Base-by-base conservation (phyloP, 176 grass and related monocot species). In the Hyparrhenia diplandra region DNA sequence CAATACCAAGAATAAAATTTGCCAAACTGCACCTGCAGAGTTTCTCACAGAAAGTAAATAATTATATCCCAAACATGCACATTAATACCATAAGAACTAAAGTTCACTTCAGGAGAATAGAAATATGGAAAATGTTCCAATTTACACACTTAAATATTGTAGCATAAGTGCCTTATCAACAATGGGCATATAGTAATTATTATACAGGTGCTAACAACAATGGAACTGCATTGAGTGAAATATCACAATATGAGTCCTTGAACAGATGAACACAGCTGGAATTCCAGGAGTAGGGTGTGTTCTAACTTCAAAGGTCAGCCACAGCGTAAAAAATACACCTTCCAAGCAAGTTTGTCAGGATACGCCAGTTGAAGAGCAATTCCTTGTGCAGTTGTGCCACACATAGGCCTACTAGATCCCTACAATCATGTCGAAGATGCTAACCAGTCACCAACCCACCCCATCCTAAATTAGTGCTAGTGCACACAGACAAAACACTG, bases 21-120 rank as follows among this genome's bases (percentile, higher is more conserved):
- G 86, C 82, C 69, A 98, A 93, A 89, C 84, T 89, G 79, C 95
- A 98, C 95, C 95, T 98, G 90, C 36, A 87, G 57, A 61, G 31
- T 80, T 84, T 68, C n/a, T 76, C 57, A 46, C 55, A 61, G 41
- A 30, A 27, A 32, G 32, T 77, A 76, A 82, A 72, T 71, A 71
- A 76, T 84, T 84, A 61, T 34, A 71, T 76, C 55, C 29, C 16
- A 73, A 43, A 73, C 55, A 62, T 40, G n/a, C 66, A 77, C 34
- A 64, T 75, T 40, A 82, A 37, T 63, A 49, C 17, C 29, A 35
- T 51, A 1, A 17, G 2, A 84, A 89, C 21, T 78, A 86, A 70
- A 35, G 25, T 74, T 67, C 61, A 87, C 13, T 78, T 81, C 66
- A 75, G 31, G 69, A 73, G 10, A 69, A 75, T 58, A 34, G 32